These are phyloP conservation scores for Allium sativum DNA, from an alignment of 106 monocot species.

Conservation along the genomic window DNA sequence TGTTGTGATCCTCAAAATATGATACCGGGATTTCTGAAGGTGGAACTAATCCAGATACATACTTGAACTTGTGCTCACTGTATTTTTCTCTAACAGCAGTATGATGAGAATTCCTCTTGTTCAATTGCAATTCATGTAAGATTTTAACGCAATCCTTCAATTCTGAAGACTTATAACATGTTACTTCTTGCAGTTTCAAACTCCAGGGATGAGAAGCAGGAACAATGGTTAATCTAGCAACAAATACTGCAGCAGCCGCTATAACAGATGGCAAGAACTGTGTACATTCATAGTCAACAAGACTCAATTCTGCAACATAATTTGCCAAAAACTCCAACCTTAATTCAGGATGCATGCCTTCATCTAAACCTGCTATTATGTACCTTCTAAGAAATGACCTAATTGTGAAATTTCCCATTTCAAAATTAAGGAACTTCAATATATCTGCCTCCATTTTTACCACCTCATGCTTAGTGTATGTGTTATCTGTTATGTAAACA, in stretches of 20 bases:
- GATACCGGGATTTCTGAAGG: too few species aligned
- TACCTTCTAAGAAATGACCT: conserved; percentile 58
- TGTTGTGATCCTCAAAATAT: too few species aligned
- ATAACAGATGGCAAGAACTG: conserved; percentile 45
- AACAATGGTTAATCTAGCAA: conserved; percentile 44
- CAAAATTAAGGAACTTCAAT: conserved; percentile 68
- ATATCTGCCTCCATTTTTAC: conserved; percentile 45
- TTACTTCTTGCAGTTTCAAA: conserved; percentile 7
- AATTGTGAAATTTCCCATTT: conserved; percentile 73
- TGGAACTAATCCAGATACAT: too few species aligned
- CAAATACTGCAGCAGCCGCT: conserved; percentile 58
- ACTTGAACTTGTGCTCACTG: conserved; percentile 20
- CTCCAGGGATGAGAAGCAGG: conserved; percentile 38
- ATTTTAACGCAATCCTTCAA: conserved; percentile 36
- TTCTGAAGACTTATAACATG: conserved; percentile 34
- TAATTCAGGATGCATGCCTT: conserved; percentile 12
- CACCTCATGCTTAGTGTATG: conserved; percentile 57
- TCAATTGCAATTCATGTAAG: conserved; percentile 39
- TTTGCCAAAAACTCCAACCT: conserved; percentile 47
- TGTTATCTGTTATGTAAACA: conserved; percentile 67
- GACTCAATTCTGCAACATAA: conserved; percentile 54
- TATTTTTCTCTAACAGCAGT: conserved; percentile 39
- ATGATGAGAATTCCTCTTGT: conserved; percentile 14
- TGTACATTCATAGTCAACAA: conserved; percentile 48
- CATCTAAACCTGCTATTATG: conserved; percentile 15